Percentiles rank a stretch among this genome's conserved stretches.
These are phyloP conservation scores for Lanmaoa rubissima DNA, from an alignment of 768 basidiomycete genomes.

Conservation along the genomic window DNA sequence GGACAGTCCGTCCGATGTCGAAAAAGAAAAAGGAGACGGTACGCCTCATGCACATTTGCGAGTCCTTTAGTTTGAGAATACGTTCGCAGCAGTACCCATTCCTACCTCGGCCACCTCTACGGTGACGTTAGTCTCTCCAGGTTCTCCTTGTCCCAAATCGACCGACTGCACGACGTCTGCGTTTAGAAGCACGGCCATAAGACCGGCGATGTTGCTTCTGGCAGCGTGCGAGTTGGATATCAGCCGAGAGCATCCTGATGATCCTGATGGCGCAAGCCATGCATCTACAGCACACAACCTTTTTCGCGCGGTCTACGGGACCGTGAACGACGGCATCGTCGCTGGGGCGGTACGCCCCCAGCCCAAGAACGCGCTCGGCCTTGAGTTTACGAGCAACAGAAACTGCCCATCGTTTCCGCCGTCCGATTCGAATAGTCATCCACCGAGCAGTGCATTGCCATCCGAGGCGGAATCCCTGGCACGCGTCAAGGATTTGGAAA, in stretches of 20 bases:
- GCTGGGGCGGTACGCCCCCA: conserved; percentile 13
- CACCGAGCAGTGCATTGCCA: not conserved
- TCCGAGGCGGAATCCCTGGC: not conserved
- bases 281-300: conserved; percentile 25
- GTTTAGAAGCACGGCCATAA: conserved; percentile 17
- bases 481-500: conserved; percentile 25
- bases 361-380: conserved; percentile 23
- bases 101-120: conserved; percentile 10
- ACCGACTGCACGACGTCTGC: conserved; percentile 8
- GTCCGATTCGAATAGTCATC: not conserved
- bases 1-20: conserved; percentile 2
- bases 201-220: conserved; percentile 30
- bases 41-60: conserved; percentile 15
- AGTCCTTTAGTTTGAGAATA: conserved; percentile 16
- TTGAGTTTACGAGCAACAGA: conserved; percentile 22
- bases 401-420: not conserved
- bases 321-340: conserved; percentile 19
- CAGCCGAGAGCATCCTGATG: conserved; percentile 25
- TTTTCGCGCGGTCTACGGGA: conserved; percentile 33
- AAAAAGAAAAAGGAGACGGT: conserved; percentile 28
- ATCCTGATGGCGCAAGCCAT: conserved; percentile 21
- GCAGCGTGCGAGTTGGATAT: conserved; percentile 35
- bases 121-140: conserved; percentile 3
- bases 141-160: conserved; percentile 8
- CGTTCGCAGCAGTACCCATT: conserved; percentile 8